Base-by-base conservation (phyloP, 129 eudicot species). In the Flaveria bidentis region DNA sequence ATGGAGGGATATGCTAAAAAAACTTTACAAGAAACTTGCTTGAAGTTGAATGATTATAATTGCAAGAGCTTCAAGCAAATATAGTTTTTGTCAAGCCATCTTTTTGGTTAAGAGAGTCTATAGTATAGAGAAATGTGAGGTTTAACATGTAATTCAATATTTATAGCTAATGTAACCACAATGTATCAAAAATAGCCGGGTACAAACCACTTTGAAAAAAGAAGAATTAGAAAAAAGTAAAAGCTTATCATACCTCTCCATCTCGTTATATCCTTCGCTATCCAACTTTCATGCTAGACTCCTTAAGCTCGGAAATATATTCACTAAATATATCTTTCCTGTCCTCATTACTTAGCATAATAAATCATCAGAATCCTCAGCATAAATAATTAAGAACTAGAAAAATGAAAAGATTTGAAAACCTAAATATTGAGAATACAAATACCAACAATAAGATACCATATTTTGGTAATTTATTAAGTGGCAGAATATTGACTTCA, bases 251-350 rank as follows among this genome's bases (percentile, higher is more conserved):
- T 71, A 94, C 99, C 93, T 95, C 96, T 75, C 89, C 99, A 16
- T 84, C 91, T 22, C 86, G 82, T 83, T 89, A 87, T 64, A 26
- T 90, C 90, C 82, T 89, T 94, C 9, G 74, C 86, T 51, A 42
- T 74, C 60, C 85, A 67, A 82, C 85, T 76, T 86, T 90, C 75
- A 80, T 88, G 33, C 85, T 89, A 26, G 86, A 88, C 72, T 85
- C 83, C 81, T 89, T 95, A n/a, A 95, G 73, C 78, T 95, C 96
- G 25, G 91, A 88, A 52, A 91, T 78, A 78, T 84, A 95, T 78
- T 95, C 94, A 71, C 89, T 83, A 72, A 91, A 91, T 49, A 91
- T 42, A 46, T 53, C 71, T 83, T 95, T 96, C 79, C 97, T 80
- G 0, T 95, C 97, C 76, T 95, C 97, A 77, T 95, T 97, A 86